Percentiles rank a stretch among this genome's conserved stretches.
These are phyloP conservation scores for Linnemannia schmuckeri DNA, from an alignment of 192 early-diverging fungal species.

Conservation along the genomic window DNA sequence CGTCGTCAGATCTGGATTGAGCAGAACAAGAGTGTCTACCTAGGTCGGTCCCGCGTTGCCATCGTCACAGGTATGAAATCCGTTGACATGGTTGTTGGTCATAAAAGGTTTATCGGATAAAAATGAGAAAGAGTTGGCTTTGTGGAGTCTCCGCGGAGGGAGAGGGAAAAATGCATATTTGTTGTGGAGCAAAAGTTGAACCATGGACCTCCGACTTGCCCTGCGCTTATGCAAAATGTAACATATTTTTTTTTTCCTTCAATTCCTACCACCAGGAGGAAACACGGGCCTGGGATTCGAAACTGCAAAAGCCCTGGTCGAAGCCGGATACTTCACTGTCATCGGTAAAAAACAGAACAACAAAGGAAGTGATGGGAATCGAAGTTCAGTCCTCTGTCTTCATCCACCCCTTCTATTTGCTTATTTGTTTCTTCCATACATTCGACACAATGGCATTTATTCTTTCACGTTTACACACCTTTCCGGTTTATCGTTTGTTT, in stretches of 20 bases:
- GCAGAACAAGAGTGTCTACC: constrained; percentile 1
- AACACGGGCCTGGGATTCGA: constrained; percentile 73
- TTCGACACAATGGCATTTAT: background rate
- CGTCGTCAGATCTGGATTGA: constrained; percentile 50
- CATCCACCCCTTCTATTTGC: background rate
- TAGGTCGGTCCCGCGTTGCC: constrained; percentile 32
- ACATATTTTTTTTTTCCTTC: background rate
- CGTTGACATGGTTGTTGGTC: background rate
- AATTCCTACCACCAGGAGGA: constrained; percentile 53
- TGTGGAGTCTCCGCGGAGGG: background rate
- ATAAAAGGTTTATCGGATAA: background rate
- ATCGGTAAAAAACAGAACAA: constrained; percentile 40
- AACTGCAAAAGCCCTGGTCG: constrained; percentile 68
- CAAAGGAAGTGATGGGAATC: background rate
- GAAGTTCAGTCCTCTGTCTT: background rate
- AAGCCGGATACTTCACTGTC: constrained; percentile 64
- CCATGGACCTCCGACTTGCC: too few species aligned
- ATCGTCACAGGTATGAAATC: constrained; percentile 34
- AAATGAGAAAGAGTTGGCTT: background rate
- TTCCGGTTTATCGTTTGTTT: background rate
- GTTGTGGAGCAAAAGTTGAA: background rate
- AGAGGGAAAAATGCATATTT: background rate
- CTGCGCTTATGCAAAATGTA: too few species aligned
- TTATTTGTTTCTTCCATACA: background rate
- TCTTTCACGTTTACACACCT: background rate